Base-by-base conservation (phyloP, 225 moss, liverwort and hornwort genomes). In the Pseudisothecium myosuroides region DNA sequence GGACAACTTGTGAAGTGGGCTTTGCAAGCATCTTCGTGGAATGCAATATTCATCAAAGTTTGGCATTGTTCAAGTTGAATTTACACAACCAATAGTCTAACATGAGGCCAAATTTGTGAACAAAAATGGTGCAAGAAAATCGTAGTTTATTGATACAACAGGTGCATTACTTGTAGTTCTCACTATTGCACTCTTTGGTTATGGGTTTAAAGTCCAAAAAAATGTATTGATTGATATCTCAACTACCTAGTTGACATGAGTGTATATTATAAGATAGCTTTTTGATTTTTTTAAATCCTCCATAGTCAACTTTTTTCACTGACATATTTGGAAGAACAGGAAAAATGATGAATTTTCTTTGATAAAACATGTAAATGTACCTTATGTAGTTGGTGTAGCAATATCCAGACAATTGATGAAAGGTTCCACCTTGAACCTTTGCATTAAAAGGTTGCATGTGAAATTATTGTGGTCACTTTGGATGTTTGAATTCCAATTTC, bases 81-180 rank as follows among this genome's bases (percentile, higher is more conserved):
- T 55, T 37, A 9, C 5, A 81, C 27, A 37, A 4, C 62, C 20
- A 80, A 3, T n/a, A 50, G 14, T 56, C 5, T 78, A 8, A 63
- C 27, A 32, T 64, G 45, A n/a, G 39, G 81, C 49, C 28, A 75
- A 82, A 20, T 41, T 61, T 58, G 12, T 54, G 5, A 83, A 41
- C 5, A 14, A 83, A 87, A 88, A 91, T 93, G 93, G 86, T 79
- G 28, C 83, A 86, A 79, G 88, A 88, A 19, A 91, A 36, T 67
- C 41, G 55, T 31, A 82, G 83, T 83, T 83, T 93, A 15, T 83
- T 91, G 75, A 91, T 93, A 74, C 86, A 90, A 11, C 80, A 93
- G 49, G 89, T 93, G 41, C 12, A 6, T 61, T 56, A 60, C 12
- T 62, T 83, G 17, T 55, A 9, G 7, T 43, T 81, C 23, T 76